These are phyloP conservation scores for Tylopilus balloui DNA, from an alignment of 768 basidiomycete species.

Conservation along the genomic window DNA sequence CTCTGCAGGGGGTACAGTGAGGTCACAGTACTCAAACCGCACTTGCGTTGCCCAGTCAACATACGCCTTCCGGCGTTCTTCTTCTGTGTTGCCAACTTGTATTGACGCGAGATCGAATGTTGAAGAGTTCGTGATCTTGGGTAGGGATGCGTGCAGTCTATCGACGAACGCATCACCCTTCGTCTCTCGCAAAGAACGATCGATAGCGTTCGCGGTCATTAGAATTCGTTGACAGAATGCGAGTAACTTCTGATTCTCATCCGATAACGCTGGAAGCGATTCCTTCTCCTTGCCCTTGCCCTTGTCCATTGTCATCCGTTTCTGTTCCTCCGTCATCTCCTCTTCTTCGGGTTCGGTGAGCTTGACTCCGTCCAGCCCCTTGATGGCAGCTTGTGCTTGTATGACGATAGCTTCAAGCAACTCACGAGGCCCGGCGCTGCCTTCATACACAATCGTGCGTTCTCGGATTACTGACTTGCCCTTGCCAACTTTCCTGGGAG, in stretches of 20 bases:
- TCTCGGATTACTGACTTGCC: constrained; percentile 60
- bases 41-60: constrained; percentile 76
- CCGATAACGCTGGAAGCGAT: constrained; percentile 40
- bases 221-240: constrained; percentile 85
- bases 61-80: constrained; percentile 65
- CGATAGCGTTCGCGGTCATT: constrained; percentile 77
- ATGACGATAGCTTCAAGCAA: constrained; percentile 88
- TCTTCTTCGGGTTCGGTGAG: constrained; percentile 42
- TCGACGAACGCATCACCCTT: constrained; percentile 87
- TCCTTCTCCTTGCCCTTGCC: constrained; percentile 54
- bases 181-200: constrained; percentile 80
- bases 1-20: constrained; percentile 45
- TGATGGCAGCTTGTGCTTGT: constrained; percentile 88
- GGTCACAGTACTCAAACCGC: constrained; percentile 90
- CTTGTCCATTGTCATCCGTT: constrained; percentile 76
- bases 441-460: constrained; percentile 84
- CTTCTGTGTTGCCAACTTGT: constrained; percentile 54
- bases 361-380: constrained; percentile 71
- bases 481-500: constrained; percentile 47
- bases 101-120: constrained; percentile 37
- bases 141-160: constrained; percentile 69
- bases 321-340: constrained; percentile 86
- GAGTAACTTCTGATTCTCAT: constrained; percentile 75
- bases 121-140: constrained; percentile 60
- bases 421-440: constrained; percentile 86